Base-by-base conservation (phyloP, 2,329 filamentous ascomycete species). In the Talaromyces pinophilus region DNA sequence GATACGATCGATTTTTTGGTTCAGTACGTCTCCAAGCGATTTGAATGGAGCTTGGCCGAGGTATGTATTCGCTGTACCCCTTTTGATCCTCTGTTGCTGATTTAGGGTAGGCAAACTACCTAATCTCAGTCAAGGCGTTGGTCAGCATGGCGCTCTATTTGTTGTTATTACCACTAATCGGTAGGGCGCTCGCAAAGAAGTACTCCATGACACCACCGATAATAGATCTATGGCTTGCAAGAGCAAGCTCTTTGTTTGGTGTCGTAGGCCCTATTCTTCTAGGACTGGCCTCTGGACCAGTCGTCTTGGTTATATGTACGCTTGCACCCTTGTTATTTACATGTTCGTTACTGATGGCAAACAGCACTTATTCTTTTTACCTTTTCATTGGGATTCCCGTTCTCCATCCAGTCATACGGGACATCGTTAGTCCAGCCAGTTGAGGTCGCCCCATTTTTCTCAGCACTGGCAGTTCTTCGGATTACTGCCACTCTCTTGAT, bases 1-100 rank as follows among this genome's bases (percentile, higher is more conserved):
- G 59, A 61, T n/a, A 61, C 59, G 4, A 30, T 61, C 13, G 59
- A 61, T 10, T 40, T 48, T 46, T 19, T 61, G n/a, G 59, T 61
- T 61, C 59, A 61, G n/a, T 61, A 61, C n/a, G 59, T 46, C 42
- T 61, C 59, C 8, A 61, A 61, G 22, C 38, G 38, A 11, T 61
- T 61, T 13, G 59, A 35, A 5, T 61, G 59, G 59, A 61, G 38
- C 8, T 46, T 61, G 30, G 59, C 59, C 38, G 35, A 61, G 59
- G 59, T 61, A 46, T 46, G 35, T 28, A 33, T 33, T 30, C 15
- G 30, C 5, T 15, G 22, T 46, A 2, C 5, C 11, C 17, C 38
- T 38, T 22, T 38, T 13, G 6, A n/a, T 15, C 5, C 25, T 13
- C n/a, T 15, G 40, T n/a, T 38, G n/a, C 33, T 57, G 38, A 60